Evolutionary conservation across 768 basidiomycete species (phyloP).

Genomic region (Suillus weaverae): DNA sequence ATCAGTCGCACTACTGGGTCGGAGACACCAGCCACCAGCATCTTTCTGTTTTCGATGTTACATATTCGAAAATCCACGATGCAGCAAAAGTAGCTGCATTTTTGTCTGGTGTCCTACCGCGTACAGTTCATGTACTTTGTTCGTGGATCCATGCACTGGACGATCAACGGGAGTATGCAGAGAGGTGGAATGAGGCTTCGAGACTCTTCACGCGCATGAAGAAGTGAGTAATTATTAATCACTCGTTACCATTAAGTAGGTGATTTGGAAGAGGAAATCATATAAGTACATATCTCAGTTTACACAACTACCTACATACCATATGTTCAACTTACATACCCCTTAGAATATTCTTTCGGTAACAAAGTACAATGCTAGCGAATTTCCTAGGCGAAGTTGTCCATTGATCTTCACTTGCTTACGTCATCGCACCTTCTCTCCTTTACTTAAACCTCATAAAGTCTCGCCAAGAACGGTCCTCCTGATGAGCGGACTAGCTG

Average conservation of each 20-base stretch:
- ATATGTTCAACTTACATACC: background rate
- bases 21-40: background rate
- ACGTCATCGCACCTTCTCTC: background rate
- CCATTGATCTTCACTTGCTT: background rate
- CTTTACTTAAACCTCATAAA: background rate
- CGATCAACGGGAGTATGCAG: slow-evolving; percentile 12
- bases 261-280: background rate
- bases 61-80: slow-evolving; percentile 19
- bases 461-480: background rate
- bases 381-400: background rate
- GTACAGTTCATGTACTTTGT: slow-evolving; percentile 10
- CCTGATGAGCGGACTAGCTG: slow-evolving; percentile 78
- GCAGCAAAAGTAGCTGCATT: slow-evolving; percentile 26
- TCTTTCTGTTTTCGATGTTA: slow-evolving; percentile 7
- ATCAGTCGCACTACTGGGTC: background rate
- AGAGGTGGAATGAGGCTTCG: slow-evolving; percentile 26
- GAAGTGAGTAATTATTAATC: background rate
- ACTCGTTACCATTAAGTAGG: background rate
- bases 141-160: slow-evolving; percentile 15
- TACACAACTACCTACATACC: background rate
- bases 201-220: slow-evolving; percentile 18
- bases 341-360: background rate
- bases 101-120: slow-evolving; percentile 26
- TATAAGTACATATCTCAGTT: background rate
- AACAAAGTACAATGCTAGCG: background rate